A percentile compares a stretch with the other conserved stretches of the same genome.
These are phyloP conservation scores for Pseudogymnoascus destructans DNA, from an alignment of 2,329 filamentous ascomycete genomes.

Conservation along the genomic window DNA sequence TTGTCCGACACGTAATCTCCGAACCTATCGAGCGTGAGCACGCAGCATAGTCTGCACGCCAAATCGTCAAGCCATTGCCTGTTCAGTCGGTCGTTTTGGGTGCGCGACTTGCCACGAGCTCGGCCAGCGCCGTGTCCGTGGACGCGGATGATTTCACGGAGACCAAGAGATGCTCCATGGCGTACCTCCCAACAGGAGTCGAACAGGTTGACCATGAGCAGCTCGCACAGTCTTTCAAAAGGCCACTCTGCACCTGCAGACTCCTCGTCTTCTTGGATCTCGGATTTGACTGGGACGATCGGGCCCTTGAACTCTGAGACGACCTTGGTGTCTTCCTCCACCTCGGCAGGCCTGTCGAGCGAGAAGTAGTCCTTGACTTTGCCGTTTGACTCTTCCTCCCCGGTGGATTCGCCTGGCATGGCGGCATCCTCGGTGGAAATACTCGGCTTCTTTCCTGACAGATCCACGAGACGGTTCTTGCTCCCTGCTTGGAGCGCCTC, in stretches of 20 bases:
- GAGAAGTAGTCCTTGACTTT: conserved; percentile 78
- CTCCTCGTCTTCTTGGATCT: conserved; percentile 65
- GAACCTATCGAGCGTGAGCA: conserved; percentile 94
- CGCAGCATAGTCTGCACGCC: conserved; percentile 85
- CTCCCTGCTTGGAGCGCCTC: conserved; percentile 80
- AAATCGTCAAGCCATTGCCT: conserved; percentile 84
- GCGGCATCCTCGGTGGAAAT: conserved; percentile 22
- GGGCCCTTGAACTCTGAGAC: conserved; percentile 92
- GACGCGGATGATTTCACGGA: conserved; percentile 82
- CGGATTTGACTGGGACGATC: conserved; percentile 66
- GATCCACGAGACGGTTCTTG: conserved; percentile 80
- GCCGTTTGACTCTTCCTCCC: conserved; percentile 43
- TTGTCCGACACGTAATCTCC: conserved; percentile 97
- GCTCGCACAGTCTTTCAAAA: conserved; percentile 85
- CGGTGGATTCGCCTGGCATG: conserved; percentile 48
- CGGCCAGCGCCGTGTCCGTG: conserved; percentile 84
- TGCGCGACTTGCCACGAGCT: conserved; percentile 50
- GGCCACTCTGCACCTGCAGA: conserved; percentile 81
- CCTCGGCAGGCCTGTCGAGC: conserved; percentile 61
- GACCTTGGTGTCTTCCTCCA: conserved; percentile 83
- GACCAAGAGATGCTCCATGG: conserved; percentile 88
- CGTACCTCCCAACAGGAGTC: conserved; percentile 90
- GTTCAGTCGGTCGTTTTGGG: conserved; percentile 69
- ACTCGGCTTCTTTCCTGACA: conserved; percentile 47
- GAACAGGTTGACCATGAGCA: conserved; percentile 86